These are phyloP conservation scores for Macrophomina phaseolina DNA, from an alignment of 2,329 filamentous ascomycete species.

Conservation along the genomic window DNA sequence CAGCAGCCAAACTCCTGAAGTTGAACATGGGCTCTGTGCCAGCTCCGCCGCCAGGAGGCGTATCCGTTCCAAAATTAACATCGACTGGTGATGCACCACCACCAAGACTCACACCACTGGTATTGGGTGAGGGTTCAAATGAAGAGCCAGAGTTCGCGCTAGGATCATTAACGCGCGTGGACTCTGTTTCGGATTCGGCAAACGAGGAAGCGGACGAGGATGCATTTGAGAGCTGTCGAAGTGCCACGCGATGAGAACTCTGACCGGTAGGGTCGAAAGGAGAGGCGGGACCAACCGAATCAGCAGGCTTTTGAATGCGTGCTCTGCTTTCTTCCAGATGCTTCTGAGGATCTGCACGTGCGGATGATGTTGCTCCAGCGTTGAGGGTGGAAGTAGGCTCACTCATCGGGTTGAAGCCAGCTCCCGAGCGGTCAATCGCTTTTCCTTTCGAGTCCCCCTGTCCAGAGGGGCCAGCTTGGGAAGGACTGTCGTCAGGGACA, in stretches of 20 bases:
- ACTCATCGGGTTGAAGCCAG: conserved; percentile 48
- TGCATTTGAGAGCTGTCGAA: conserved; percentile 84
- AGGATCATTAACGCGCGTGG: conserved; percentile 31
- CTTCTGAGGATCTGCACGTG: conserved; percentile 47
- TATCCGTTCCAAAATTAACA: conserved; percentile 52
- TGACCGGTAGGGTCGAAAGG: conserved; percentile 46
- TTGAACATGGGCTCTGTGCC: conserved; percentile 84
- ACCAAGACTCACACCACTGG: conserved; percentile 53
- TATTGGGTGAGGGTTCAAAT: conserved; percentile 57
- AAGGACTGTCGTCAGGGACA: conserved; percentile 41
- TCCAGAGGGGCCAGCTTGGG: conserved; percentile 50
- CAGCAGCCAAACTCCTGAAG: conserved; percentile 83
- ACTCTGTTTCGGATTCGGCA: conserved; percentile 45
- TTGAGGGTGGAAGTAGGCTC: conserved; percentile 53
- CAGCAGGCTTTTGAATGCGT: conserved; percentile 40
- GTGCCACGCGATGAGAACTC: conserved; percentile 65
- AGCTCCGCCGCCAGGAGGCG: conserved; percentile 57
- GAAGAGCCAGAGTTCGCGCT: conserved; percentile 49
- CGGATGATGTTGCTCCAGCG: conserved; percentile 32
- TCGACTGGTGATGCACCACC: conserved; percentile 55
- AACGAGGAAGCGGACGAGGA: conserved; percentile 83
- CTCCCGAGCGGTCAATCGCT: conserved; percentile 50
- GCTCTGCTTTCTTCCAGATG: conserved; percentile 53
- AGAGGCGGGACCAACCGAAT: conserved; percentile 46
- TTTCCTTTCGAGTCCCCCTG: conserved; percentile 62